Conservation (phyloP, 2,329 filamentous ascomycete genomes). For the Claviceps sp. region DNA sequence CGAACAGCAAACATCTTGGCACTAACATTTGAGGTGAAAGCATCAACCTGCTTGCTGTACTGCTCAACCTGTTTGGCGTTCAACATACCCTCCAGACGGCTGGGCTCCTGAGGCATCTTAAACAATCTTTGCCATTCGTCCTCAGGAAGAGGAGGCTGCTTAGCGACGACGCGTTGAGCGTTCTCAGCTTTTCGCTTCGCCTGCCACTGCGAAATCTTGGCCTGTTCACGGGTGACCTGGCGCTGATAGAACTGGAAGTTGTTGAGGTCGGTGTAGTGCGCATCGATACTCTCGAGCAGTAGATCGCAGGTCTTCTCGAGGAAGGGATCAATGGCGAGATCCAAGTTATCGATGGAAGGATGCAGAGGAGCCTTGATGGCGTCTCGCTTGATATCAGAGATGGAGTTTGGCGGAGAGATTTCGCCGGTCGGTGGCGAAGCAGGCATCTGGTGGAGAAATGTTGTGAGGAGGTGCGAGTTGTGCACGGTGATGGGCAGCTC, state of each 20-base stretch:
- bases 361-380: slow-evolving; percentile 53
- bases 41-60: slow-evolving; percentile 93
- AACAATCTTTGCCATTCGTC: slow-evolving; percentile 98
- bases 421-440: slow-evolving; percentile 46
- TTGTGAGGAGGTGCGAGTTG: slow-evolving; percentile 94
- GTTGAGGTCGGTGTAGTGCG: slow-evolving; percentile 96
- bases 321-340: slow-evolving; percentile 91
- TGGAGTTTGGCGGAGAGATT: slow-evolving; percentile 62
- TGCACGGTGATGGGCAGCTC: slow-evolving; percentile 84
- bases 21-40: slow-evolving; percentile 80
- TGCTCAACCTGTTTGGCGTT: slow-evolving; percentile 95
- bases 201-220: slow-evolving; percentile 95
- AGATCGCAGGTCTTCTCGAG: slow-evolving; percentile 97
- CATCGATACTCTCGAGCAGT: slow-evolving; percentile 90
- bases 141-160: slow-evolving; percentile 80
- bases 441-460: slow-evolving; percentile 87
- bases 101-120: slow-evolving; percentile 93
- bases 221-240: slow-evolving; percentile 82
- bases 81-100: slow-evolving; percentile 81
- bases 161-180: slow-evolving; percentile 66
- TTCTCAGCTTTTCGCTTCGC: slow-evolving; percentile 95
- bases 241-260: slow-evolving; percentile 97
- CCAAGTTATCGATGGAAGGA: slow-evolving; percentile 80
- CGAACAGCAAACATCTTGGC: slow-evolving; percentile 98
- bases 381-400: slow-evolving; percentile 62